Percentiles rank a stretch among this genome's conserved stretches.
Evolutionary conservation across 257 asterid species (phyloP).

Genomic region (Parsonsia alboflavescens): DNA sequence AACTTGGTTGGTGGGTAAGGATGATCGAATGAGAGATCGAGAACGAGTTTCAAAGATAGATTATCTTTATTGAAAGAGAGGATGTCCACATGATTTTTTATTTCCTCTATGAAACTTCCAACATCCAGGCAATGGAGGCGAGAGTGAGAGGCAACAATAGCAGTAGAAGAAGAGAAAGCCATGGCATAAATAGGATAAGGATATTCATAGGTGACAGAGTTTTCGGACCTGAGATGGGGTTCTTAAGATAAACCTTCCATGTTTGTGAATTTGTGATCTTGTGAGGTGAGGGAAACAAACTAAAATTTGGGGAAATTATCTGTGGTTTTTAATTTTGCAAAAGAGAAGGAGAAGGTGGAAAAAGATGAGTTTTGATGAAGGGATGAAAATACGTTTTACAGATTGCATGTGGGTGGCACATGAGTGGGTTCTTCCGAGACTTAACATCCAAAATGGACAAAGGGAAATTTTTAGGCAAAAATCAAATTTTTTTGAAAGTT

Average conservation of each 20-base stretch:
- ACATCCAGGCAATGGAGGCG: constrained; percentile 54
- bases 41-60: no score
- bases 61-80: constrained; percentile 69
- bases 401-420: no score
- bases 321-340: no score
- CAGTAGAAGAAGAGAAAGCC: constrained; percentile 55
- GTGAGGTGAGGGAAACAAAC: neutral
- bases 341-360: no score
- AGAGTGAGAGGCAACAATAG: constrained; percentile 22
- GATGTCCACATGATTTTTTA: constrained; percentile 67
- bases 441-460: no score
- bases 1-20: constrained; percentile 93
- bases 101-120: constrained; percentile 69
- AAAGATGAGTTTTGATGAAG: no score
- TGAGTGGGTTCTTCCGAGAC: no score
- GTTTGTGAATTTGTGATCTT: neutral
- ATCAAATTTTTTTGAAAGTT: no score
- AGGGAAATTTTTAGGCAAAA: no score
- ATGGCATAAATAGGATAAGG: constrained; percentile 69
- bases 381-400: no score
- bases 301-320: no score
- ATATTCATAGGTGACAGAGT: constrained; percentile 44
- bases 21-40: constrained; percentile 69
- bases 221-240: constrained; percentile 38
- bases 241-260: constrained; percentile 54